These are phyloP conservation scores for Escovopsis sp. DNA, from an alignment of 2,329 filamentous ascomycete genomes.

Conservation along the genomic window DNA sequence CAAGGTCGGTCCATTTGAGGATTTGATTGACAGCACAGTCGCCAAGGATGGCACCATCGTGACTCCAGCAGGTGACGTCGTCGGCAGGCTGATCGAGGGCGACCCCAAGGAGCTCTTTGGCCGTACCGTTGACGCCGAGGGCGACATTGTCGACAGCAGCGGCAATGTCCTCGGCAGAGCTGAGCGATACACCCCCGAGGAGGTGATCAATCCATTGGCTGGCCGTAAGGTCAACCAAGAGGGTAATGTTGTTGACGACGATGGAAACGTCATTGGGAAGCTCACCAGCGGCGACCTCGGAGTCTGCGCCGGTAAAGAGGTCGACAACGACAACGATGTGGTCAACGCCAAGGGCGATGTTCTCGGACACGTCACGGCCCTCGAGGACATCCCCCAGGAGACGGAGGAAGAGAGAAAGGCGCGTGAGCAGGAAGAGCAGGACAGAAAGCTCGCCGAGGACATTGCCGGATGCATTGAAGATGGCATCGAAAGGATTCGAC, in stretches of 20 bases:
- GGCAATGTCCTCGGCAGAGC: constrained; percentile 43
- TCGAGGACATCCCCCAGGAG: constrained; percentile 41
- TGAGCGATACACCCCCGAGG: constrained; percentile 43
- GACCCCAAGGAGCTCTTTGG: constrained; percentile 60
- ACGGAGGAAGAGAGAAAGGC: constrained; percentile 40
- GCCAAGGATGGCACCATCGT: constrained; percentile 55
- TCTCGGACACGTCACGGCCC: constrained; percentile 52
- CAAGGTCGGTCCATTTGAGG: constrained; percentile 55
- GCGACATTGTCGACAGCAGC: constrained; percentile 68
- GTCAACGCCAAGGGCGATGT: constrained; percentile 52
- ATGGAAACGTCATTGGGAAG: constrained; percentile 49
- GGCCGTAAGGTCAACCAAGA: constrained; percentile 43
- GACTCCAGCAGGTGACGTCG: constrained; percentile 51
- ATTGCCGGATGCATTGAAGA: constrained; percentile 61
- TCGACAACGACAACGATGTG: constrained; percentile 58
- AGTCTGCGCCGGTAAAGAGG: constrained; percentile 51
- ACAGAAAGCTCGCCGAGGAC: constrained; percentile 62
- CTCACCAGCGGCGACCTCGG: constrained; percentile 52
- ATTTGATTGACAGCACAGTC: constrained; percentile 49
- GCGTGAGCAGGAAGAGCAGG: constrained; percentile 45
- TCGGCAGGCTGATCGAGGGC: constrained; percentile 57
- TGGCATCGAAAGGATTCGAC: constrained; percentile 70
- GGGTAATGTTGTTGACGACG: constrained; percentile 43
- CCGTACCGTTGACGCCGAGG: constrained; percentile 64
- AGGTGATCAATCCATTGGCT: constrained; percentile 35